Evolutionary conservation across 129 eudicot genomes (phyloP).

Genomic region (Logfia minima): DNA sequence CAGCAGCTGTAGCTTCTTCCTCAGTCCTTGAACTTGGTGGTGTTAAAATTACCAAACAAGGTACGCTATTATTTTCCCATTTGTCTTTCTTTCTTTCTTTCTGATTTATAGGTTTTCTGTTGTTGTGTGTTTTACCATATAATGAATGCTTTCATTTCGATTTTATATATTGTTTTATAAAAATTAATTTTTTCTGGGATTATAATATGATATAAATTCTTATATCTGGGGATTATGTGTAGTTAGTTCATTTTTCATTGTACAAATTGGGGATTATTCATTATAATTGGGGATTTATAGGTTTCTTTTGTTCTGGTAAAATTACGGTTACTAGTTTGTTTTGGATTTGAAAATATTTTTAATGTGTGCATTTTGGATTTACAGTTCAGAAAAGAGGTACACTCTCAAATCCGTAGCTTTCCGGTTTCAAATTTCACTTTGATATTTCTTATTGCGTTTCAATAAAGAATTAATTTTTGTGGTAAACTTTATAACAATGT

Average conservation of each 20-base stretch:
- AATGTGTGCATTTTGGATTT: not conserved
- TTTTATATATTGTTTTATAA: not conserved
- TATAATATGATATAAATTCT: too few species aligned
- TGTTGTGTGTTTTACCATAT: constrained; percentile 8
- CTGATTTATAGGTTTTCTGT: not conserved
- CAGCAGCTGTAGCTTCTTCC: constrained; percentile 22
- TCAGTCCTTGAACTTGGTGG: constrained; percentile 79
- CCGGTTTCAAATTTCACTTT: not conserved
- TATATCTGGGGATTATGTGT: not conserved
- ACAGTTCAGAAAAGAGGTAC: not conserved
- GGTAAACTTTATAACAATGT: too few species aligned
- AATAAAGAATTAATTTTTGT: not conserved
- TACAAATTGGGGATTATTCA: not conserved
- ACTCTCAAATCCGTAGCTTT: not conserved
- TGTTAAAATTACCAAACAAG: constrained; percentile 66
- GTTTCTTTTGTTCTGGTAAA: not conserved
- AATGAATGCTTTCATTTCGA: not conserved
- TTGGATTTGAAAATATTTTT: not conserved
- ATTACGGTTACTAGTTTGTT: not conserved
- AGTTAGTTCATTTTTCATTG: too few species aligned
- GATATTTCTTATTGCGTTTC: not conserved
- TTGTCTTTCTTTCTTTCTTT: not conserved
- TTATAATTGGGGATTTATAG: too few species aligned
- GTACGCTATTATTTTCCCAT: constrained; percentile 17
- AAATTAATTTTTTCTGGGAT: not conserved